These are phyloP conservation scores for Aspergillus hiratsukae DNA, from an alignment of 2,329 filamentous ascomycete species.

Conservation along the genomic window DNA sequence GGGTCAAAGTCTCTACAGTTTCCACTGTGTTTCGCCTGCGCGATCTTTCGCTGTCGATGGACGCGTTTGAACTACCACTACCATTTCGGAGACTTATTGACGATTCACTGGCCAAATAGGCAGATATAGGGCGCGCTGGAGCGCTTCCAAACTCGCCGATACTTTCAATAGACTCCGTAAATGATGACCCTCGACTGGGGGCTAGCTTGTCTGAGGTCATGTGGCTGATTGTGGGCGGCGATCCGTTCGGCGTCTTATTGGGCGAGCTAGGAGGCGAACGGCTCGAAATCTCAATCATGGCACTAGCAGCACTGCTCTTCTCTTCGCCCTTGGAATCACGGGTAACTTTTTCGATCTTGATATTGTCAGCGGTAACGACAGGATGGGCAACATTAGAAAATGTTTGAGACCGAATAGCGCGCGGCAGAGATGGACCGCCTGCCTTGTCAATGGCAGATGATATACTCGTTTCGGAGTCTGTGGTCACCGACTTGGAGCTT, in stretches of 20 bases:
- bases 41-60: slow-evolving; percentile 24
- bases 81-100: slow-evolving; percentile 19
- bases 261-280: slow-evolving; percentile 56
- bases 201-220: slow-evolving; percentile 34
- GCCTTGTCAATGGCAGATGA: slow-evolving; percentile 31
- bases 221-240: slow-evolving; percentile 36
- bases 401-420: slow-evolving; percentile 57
- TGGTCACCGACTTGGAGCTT: slow-evolving; percentile 21
- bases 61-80: slow-evolving; percentile 21
- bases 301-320: slow-evolving; percentile 55
- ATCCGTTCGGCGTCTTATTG: slow-evolving; percentile 43
- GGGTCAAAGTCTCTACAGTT: slow-evolving; percentile 26
- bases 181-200: slow-evolving; percentile 47
- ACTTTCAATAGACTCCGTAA: slow-evolving; percentile 42
- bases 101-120: slow-evolving; percentile 20
- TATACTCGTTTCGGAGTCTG: slow-evolving; percentile 16
- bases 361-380: slow-evolving; percentile 62
- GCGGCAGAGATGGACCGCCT: slow-evolving; percentile 46
- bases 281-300: slow-evolving; percentile 65
- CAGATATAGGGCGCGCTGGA: slow-evolving; percentile 25
- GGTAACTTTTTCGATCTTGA: slow-evolving; percentile 62
- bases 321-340: slow-evolving; percentile 53
- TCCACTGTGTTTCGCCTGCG: slow-evolving; percentile 29
- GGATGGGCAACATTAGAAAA: slow-evolving; percentile 61
- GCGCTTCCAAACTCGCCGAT: slow-evolving; percentile 17